Conservation (phyloP, 1,139 yeast genomes). For the Pichia sp. region DNA sequence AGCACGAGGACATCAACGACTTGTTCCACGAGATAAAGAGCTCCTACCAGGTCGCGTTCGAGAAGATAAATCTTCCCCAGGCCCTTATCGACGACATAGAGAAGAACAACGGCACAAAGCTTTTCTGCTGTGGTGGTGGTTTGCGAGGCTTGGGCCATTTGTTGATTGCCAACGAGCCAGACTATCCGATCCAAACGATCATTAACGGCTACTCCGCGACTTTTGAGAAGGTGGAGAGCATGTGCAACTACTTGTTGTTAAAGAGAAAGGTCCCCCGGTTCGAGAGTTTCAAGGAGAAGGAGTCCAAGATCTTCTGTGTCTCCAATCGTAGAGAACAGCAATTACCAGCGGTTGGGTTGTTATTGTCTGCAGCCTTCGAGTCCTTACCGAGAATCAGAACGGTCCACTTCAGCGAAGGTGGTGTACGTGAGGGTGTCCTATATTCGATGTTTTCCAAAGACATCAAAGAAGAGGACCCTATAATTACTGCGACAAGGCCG, state of each 20-base stretch:
- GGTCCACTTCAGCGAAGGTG: slow-evolving; percentile 64
- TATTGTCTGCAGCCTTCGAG: slow-evolving; percentile 55
- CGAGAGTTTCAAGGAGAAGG: slow-evolving; percentile 9
- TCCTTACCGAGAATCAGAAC: slow-evolving; percentile 53
- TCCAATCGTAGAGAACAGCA: slow-evolving; percentile 59
- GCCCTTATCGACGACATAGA: slow-evolving; percentile 44
- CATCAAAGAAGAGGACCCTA: slow-evolving; percentile 58
- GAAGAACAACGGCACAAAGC: slow-evolving; percentile 50
- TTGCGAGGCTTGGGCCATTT: slow-evolving; percentile 60
- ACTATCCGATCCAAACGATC: slow-evolving; percentile 56
- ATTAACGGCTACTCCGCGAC: slow-evolving; percentile 61
- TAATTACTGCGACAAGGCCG: slow-evolving; percentile 57
- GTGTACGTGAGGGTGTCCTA: slow-evolving; percentile 65
- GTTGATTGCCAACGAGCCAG: slow-evolving; percentile 46
- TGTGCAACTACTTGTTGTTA: slow-evolving; percentile 44
- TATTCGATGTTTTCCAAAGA: slow-evolving; percentile 53
- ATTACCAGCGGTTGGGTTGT: slow-evolving; percentile 58
- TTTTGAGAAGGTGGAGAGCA: slow-evolving; percentile 42
- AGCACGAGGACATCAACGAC: slow-evolving; percentile 41
- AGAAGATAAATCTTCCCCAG: slow-evolving; percentile 40
- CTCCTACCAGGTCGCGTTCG: slow-evolving; percentile 44
- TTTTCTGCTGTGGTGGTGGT: slow-evolving; percentile 67
- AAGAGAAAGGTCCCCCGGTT: slow-evolving; percentile 40
- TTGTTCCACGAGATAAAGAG: slow-evolving; percentile 45
- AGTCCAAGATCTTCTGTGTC: slow-evolving; percentile 46